Evolutionary conservation across 805 yeast genomes (phyloP).

Genomic region (Torulaspora indica): DNA sequence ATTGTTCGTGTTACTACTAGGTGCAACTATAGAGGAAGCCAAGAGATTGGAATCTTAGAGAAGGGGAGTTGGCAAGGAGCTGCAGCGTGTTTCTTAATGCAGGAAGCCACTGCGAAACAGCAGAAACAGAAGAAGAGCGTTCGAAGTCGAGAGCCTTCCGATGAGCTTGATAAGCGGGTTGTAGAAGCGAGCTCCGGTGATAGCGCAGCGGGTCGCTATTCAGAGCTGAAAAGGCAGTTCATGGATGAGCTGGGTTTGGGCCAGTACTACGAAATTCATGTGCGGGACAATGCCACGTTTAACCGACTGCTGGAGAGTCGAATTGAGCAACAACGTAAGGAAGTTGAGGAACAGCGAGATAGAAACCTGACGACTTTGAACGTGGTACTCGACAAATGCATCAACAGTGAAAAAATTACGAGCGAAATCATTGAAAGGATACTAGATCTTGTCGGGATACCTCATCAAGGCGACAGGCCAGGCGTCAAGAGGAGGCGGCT

Average conservation of each 20-base stretch:
- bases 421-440: slow-evolving; percentile 16
- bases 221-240: slow-evolving; percentile 6
- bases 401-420: slow-evolving; percentile 17
- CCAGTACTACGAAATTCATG: slow-evolving; percentile 7
- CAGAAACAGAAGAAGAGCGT: background rate
- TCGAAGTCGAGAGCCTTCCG: background rate
- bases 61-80: background rate
- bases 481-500: slow-evolving; percentile 6
- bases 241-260: slow-evolving; percentile 15
- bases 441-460: slow-evolving; percentile 9
- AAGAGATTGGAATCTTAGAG: background rate
- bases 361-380: slow-evolving; percentile 20
- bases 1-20: background rate
- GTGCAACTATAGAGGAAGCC: background rate
- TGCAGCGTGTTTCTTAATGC: background rate
- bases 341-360: slow-evolving; percentile 21
- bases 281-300: slow-evolving; percentile 11
- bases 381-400: slow-evolving; percentile 21
- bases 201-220: background rate
- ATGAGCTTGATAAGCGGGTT: background rate
- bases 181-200: background rate
- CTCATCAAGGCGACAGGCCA: slow-evolving; percentile 1
- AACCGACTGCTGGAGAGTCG: slow-evolving; percentile 19
- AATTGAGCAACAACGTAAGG: slow-evolving; percentile 18
- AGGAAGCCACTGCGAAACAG: background rate